Conservation (phyloP, 1,284 basidiomycete genomes). For the Melanopsichium pennsylvanicum region DNA sequence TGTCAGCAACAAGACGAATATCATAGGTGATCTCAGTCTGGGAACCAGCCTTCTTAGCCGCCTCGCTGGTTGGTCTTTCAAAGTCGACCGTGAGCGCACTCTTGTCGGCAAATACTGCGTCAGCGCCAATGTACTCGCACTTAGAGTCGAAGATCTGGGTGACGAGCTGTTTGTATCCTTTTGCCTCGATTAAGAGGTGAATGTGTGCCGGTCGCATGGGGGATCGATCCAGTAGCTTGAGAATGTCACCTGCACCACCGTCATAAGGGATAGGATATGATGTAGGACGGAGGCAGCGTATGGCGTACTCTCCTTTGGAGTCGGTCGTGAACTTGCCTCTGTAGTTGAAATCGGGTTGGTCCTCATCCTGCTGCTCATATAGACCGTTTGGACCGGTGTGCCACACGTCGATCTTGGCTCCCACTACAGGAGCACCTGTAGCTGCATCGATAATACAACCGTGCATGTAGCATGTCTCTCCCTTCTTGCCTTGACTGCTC, state of each 20-base stretch:
- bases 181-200: slow-evolving; percentile 49
- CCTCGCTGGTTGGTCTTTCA: slow-evolving; percentile 27
- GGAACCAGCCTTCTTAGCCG: slow-evolving; percentile 17
- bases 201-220: slow-evolving; percentile 67
- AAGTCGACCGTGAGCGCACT: slow-evolving; percentile 64
- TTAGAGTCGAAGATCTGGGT: slow-evolving; percentile 65
- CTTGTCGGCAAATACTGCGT: slow-evolving; percentile 68
- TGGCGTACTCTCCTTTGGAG: slow-evolving; percentile 61
- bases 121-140: slow-evolving; percentile 66
- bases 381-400: slow-evolving; percentile 66
- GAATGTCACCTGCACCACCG: slow-evolving; percentile 63
- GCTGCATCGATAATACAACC: slow-evolving; percentile 60
- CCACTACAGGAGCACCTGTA: slow-evolving; percentile 63
- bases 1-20: slow-evolving; percentile 50
- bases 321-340: slow-evolving; percentile 65
- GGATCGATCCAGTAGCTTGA: slow-evolving; percentile 65
- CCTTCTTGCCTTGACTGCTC: slow-evolving; percentile 55
- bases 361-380: slow-evolving; percentile 66
- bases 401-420: slow-evolving; percentile 66
- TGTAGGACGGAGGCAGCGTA: slow-evolving; percentile 64
- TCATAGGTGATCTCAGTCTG: slow-evolving; percentile 56
- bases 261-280: slow-evolving; percentile 68
- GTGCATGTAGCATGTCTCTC: slow-evolving; percentile 60
- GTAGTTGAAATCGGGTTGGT: slow-evolving; percentile 66
- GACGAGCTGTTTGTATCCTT: slow-evolving; percentile 27